Evolutionary conservation across 495 filamentous ascomycete genomes (phyloP), one percentile per base, ranked within the genome.

Genomic region (Sabuloglossum arenarium): DNA sequence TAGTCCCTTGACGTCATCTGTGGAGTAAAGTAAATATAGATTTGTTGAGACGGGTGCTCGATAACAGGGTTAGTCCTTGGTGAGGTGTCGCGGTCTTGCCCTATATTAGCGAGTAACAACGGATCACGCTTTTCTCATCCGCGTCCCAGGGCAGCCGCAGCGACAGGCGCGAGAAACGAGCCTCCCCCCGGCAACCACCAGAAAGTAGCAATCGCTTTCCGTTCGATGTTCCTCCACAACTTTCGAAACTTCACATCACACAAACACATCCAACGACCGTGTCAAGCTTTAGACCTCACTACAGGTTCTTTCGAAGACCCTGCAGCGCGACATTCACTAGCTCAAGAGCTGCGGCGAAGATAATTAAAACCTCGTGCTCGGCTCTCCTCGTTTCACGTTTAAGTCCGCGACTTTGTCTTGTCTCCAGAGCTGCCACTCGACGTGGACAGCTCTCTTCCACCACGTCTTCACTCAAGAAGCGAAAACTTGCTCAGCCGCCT

Each of bases 401-500:
- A 39, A 16, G 6, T 21, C 39, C 39, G 39, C 39, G 39, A 30
- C 47, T 30, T 51, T 51, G 47, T 19, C 25, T 51, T 27, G 47
- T 51, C 5, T 12, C 16, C 28, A 21, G 73, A 76, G 73, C 73
- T 76, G 73, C 73, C 58, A 58, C 57, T 31, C 29, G 29, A 59
- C 57, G 60, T 46, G 71, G 63, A 80, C 82, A 84, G 82, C 82
- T 85, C 82, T 71, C 75, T 70, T 77, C 78, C 84, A 88, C 76
- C 67, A 88, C 84, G 85, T 85, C 85, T 79, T 85, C 83, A 71
- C 76, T 75, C 75, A 93, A 93, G 82, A 88, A 87, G 80, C 78
- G 86, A 68, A 88, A 84, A 77, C 77, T 88, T 69, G 79, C 76
- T 63, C 76, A 76, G 67, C 72, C 73, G 29, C 21, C 30, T 25